These are phyloP conservation scores for Lagerstroemia fauriei DNA, from an alignment of 441 rosid species.

Conservation along the genomic window DNA sequence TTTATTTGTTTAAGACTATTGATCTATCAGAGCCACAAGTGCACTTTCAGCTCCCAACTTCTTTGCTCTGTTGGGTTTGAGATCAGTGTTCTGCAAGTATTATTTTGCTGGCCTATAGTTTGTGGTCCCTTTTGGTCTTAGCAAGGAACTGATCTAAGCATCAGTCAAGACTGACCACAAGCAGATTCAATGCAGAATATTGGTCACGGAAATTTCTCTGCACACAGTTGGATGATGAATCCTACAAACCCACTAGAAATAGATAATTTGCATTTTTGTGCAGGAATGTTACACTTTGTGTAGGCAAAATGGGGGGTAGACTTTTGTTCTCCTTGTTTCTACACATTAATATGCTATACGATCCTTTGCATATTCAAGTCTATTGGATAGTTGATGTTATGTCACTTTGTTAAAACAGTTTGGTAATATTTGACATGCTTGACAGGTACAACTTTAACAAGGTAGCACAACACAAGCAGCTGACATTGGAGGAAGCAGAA, in stretches of 20 bases:
- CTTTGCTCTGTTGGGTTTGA: neutral
- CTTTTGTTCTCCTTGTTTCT: neutral
- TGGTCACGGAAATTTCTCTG: neutral
- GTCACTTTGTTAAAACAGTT: neutral
- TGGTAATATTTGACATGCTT: slow-evolving; percentile 17
- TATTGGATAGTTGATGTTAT: neutral
- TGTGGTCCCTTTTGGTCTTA: neutral
- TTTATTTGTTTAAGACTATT: neutral
- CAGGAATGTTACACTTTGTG: neutral
- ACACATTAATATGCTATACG: neutral
- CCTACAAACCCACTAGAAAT: neutral
- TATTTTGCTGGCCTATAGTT: neutral
- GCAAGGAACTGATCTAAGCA: neutral
- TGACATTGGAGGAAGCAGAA: slow-evolving; percentile 94
- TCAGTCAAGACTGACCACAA: neutral
- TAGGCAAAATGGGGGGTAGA: neutral
- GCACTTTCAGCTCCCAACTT: neutral
- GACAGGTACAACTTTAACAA: slow-evolving; percentile 88
- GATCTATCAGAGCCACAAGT: neutral
- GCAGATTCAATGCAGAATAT: neutral
- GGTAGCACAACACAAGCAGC: slow-evolving; percentile 91
- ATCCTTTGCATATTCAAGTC: neutral
- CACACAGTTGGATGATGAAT: neutral
- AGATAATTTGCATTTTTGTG: neutral
- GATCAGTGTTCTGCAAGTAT: neutral